Conservation (phyloP, 805 yeast species). For the Ogataea allantospora region DNA sequence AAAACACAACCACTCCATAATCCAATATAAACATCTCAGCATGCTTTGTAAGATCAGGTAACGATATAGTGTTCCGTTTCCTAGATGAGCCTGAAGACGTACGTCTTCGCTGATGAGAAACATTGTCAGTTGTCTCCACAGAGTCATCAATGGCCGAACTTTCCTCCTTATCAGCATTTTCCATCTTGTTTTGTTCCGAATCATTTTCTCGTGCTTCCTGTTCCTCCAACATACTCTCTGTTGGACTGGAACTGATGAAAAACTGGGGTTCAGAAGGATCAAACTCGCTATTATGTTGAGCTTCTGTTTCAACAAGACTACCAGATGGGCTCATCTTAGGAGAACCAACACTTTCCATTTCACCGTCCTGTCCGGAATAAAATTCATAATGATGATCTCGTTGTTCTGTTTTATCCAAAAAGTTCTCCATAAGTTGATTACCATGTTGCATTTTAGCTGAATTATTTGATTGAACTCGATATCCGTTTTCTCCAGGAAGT, state of each 20-base stretch:
- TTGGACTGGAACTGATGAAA: conserved; percentile 51
- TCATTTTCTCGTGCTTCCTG: conserved; percentile 13
- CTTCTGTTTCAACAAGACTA: conserved; percentile 27
- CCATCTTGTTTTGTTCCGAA: not conserved
- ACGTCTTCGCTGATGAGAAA: conserved; percentile 5
- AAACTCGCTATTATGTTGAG: conserved; percentile 51
- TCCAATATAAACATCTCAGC: conserved; percentile 88
- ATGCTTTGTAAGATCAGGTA: conserved; percentile 54
- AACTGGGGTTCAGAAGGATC: conserved; percentile 93
- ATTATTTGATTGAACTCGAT: conserved; percentile 68
- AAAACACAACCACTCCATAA: conserved; percentile 96
- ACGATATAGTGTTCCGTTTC: conserved; percentile 16
- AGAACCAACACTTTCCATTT: conserved; percentile 18
- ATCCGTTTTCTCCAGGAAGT: conserved; percentile 79
- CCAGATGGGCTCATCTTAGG: conserved; percentile 23
- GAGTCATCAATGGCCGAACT: conserved; percentile 9
- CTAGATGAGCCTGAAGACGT: conserved; percentile 16
- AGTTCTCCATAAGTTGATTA: conserved; percentile 61
- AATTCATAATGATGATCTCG: conserved; percentile 91
- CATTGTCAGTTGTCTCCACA: conserved; percentile 3
- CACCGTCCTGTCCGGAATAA: conserved; percentile 71
- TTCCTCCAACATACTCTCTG: conserved; percentile 31
- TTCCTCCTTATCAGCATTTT: conserved; percentile 1
- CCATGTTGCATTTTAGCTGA: conserved; percentile 39
- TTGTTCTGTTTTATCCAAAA: conserved; percentile 78